phyloP scores from a whole-genome alignment of 2,329 filamentous ascomycete species.

The Cordyceps pruinosa region DNA sequence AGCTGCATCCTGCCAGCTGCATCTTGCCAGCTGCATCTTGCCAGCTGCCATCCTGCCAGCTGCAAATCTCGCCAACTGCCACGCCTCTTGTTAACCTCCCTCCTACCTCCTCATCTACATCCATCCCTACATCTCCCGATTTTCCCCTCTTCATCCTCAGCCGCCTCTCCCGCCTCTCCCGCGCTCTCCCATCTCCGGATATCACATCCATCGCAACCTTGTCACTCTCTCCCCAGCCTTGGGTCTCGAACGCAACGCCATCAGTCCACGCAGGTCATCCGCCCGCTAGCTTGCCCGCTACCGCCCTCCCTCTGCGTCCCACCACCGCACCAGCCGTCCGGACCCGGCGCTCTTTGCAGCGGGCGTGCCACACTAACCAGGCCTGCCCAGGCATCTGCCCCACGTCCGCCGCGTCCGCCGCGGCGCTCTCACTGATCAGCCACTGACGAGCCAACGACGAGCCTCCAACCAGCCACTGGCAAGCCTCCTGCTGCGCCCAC shows the following conservation, averaged over 20 bases:
- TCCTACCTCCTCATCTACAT: neutral
- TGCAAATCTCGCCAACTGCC: neutral
- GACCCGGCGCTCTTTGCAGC: conserved; percentile 9
- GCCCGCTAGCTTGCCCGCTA: conserved; percentile 6
- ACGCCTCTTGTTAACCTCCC: neutral
- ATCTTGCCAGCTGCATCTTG: neutral
- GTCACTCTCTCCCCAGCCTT: neutral
- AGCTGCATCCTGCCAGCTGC: neutral
- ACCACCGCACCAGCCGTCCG: conserved; percentile 5
- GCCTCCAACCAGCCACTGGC: neutral
- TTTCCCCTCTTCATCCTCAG: neutral
- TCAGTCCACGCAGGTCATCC: conserved; percentile 6
- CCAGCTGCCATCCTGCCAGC: neutral
- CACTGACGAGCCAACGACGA: neutral
- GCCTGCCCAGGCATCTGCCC: conserved; percentile 6
- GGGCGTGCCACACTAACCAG: conserved; percentile 8
- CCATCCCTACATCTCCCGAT: conserved; percentile 1
- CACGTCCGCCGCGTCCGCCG: neutral
- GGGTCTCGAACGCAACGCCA: conserved; percentile 9
- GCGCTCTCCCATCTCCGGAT: neutral
- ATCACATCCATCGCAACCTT: conserved; percentile 5
- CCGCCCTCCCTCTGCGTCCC: too few species aligned
- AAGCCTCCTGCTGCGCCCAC: neutral
- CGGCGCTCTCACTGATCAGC: neutral
- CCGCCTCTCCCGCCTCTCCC: too few species aligned